Conservation (phyloP, 139 green algal species). For the Tetraselmis striata region DNA sequence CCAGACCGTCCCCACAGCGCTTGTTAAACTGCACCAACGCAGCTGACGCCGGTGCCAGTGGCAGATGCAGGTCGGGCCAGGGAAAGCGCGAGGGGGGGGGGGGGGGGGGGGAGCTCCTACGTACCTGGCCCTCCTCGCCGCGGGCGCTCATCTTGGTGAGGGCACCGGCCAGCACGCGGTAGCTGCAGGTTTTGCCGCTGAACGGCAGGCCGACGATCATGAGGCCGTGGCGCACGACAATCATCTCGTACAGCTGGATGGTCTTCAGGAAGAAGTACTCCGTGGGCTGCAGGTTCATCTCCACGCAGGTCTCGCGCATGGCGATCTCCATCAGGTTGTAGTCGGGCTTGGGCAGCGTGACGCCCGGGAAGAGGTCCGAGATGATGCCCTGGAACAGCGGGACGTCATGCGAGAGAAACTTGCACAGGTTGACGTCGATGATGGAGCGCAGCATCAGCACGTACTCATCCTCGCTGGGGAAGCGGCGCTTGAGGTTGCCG, state of each 20-base stretch:
- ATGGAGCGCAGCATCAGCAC: constrained; percentile 47
- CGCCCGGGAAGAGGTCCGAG: constrained; percentile 25
- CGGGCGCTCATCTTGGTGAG: constrained; percentile 42
- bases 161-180: constrained; percentile 45
- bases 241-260: constrained; percentile 46
- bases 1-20: too few relatives aligned
- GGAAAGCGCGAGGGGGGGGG: too few relatives aligned
- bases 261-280: constrained; percentile 59
- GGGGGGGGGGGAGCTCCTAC: constrained; percentile 18
- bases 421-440: constrained; percentile 57
- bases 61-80: too few relatives aligned
- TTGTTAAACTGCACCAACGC: neutral
- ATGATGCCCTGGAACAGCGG: constrained; percentile 29
- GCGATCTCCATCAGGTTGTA: constrained; percentile 17
- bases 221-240: constrained; percentile 49
- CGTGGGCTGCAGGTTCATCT: constrained; percentile 47
- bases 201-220: constrained; percentile 50
- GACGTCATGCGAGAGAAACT: constrained; percentile 30
- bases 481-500: constrained; percentile 21
- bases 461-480: constrained; percentile 31
- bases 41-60: too few relatives aligned
- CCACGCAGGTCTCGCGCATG: constrained; percentile 27
- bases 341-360: constrained; percentile 46
- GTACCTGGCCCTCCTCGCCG: constrained; percentile 37
- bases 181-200: constrained; percentile 45